Evolutionary conservation across 1,139 yeast genomes (phyloP).

Genomic region (Pichia sp.): DNA sequence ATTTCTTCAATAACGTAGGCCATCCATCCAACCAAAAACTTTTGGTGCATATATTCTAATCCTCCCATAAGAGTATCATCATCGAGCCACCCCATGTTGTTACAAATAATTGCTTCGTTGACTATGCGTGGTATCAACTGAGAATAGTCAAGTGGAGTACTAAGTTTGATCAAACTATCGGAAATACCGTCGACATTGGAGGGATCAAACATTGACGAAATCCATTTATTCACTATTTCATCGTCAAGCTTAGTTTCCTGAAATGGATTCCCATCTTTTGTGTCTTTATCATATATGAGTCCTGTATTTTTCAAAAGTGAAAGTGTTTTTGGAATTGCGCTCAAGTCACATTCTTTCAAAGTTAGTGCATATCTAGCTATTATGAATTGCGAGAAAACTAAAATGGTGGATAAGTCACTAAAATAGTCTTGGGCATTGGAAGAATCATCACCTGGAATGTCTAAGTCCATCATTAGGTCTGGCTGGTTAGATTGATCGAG

Average conservation of each 20-base stretch:
- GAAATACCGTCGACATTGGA: conserved; percentile 69
- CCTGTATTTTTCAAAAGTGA: conserved; percentile 12
- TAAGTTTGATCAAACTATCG: conserved; percentile 69
- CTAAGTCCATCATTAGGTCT: conserved; percentile 28
- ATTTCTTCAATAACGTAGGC: conserved; percentile 37
- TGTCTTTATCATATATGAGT: background rate
- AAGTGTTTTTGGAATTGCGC: conserved; percentile 6
- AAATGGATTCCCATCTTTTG: background rate
- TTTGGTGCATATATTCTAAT: conserved; percentile 60
- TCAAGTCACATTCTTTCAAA: background rate
- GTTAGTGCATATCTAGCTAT: conserved; percentile 37
- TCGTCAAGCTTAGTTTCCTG: conserved; percentile 33
- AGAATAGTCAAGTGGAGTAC: conserved; percentile 65
- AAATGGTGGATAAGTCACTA: conserved; percentile 58
- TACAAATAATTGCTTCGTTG: conserved; percentile 66
- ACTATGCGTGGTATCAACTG: conserved; percentile 68
- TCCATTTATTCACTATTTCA: conserved; percentile 64
- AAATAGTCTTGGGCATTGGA: conserved; percentile 66
- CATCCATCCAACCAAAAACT: conserved; percentile 47
- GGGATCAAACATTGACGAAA: conserved; percentile 66
- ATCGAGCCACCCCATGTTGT: conserved; percentile 51
- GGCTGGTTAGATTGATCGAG: conserved; percentile 18
- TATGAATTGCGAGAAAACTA: conserved; percentile 47
- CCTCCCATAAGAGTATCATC: conserved; percentile 48
- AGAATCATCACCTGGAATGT: conserved; percentile 30